Evolutionary conservation across 2,329 filamentous ascomycete species (phyloP).

Genomic region (Coleophoma cylindrospora): DNA sequence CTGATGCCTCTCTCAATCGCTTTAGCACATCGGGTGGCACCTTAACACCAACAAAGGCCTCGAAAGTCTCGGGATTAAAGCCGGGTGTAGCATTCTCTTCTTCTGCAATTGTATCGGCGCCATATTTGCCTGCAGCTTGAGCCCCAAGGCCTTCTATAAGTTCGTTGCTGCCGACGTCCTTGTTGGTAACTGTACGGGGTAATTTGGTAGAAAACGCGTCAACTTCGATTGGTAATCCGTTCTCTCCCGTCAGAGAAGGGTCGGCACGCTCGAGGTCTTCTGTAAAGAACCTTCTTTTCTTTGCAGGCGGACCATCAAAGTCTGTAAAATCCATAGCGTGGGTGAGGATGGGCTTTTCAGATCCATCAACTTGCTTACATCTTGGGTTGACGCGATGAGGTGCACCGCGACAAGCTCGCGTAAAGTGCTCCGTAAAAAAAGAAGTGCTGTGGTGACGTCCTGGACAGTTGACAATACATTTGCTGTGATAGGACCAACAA

Average conservation of each 20-base stretch:
- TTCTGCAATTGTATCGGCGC: slow-evolving; percentile 3
- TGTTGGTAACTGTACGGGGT: neutral
- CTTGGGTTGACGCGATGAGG: slow-evolving; percentile 6
- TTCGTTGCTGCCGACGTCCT: slow-evolving; percentile 1
- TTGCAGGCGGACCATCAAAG: slow-evolving; percentile 37
- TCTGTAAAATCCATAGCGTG: slow-evolving; percentile 30
- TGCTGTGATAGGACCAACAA: too few species aligned
- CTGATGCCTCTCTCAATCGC: slow-evolving; percentile 48
- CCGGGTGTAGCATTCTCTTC: slow-evolving; percentile 16
- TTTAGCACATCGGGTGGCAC: slow-evolving; percentile 43
- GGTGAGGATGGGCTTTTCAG: too few species aligned
- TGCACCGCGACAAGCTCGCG: slow-evolving; percentile 13
- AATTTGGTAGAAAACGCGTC: slow-evolving; percentile 18
- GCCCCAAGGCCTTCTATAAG: neutral
- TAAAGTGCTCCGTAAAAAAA: slow-evolving; percentile 9
- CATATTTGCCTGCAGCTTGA: neutral
- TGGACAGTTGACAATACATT: too few species aligned
- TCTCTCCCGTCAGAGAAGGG: slow-evolving; percentile 10
- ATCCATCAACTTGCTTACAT: too few species aligned
- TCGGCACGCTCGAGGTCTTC: slow-evolving; percentile 25
- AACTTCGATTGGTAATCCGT: slow-evolving; percentile 15
- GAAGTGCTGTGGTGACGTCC: slow-evolving; percentile 8
- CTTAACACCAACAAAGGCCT: slow-evolving; percentile 54
- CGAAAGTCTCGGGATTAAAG: slow-evolving; percentile 55
- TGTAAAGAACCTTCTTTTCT: slow-evolving; percentile 41